Percentiles rank a stretch among this genome's conserved stretches.
phyloP scores from a whole-genome alignment of 2,329 filamentous ascomycete species.

The Fusarium liriodendri region DNA sequence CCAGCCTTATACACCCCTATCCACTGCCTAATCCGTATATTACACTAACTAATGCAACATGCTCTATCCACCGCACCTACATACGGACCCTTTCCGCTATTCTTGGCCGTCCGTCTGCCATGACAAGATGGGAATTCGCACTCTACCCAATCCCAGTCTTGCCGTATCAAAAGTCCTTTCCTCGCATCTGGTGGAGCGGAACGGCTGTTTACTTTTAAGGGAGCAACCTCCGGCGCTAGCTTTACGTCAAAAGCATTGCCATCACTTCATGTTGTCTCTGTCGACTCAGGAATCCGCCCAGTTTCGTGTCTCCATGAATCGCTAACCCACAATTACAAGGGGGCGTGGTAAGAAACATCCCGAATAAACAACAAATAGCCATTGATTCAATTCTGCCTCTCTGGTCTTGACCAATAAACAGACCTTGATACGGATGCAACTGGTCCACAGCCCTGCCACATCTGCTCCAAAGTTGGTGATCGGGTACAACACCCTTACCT shows the following conservation, averaged over 20 bases:
- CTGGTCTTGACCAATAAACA: neutral
- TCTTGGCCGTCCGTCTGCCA: neutral
- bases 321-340: neutral
- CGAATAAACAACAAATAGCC: neutral
- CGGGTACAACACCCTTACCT: neutral
- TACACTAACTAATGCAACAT: neutral
- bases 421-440: neutral
- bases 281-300: neutral
- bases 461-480: neutral
- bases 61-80: neutral
- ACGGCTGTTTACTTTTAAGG: neutral
- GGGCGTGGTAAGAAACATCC: neutral
- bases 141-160: neutral
- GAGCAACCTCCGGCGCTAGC: neutral
- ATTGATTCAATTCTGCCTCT: neutral
- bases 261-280: neutral
- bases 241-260: neutral
- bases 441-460: neutral
- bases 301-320: neutral
- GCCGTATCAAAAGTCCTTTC: neutral
- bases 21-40: neutral
- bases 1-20: neutral
- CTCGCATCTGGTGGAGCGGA: neutral
- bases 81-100: neutral
- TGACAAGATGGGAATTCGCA: neutral